These are phyloP conservation scores for Abrus pulchellus DNA, from an alignment of 306 rosid genomes.

Conservation along the genomic window DNA sequence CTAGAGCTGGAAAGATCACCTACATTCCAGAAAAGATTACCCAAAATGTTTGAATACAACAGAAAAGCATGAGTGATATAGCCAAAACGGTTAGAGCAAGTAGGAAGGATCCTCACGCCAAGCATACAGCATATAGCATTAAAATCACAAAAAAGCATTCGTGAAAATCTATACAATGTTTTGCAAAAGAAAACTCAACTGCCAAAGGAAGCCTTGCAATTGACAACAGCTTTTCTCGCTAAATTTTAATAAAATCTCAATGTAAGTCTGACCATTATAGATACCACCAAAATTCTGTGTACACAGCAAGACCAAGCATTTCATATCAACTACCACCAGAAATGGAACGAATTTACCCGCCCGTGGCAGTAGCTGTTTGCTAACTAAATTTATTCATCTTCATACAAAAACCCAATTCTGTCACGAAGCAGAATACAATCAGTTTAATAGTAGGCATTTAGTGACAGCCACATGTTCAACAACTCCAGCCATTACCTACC, in stretches of 20 bases:
- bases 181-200: constrained; percentile 33
- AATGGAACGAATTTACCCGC: constrained; percentile 14
- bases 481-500: not conserved
- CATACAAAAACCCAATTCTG: not conserved
- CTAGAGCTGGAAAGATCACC: constrained; percentile 98
- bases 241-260: not conserved
- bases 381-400: constrained; percentile 21
- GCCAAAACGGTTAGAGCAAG: constrained; percentile 7
- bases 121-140: constrained; percentile 38
- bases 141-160: constrained; percentile 19
- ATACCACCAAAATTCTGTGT: not conserved
- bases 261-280: not conserved
- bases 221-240: constrained; percentile 46
- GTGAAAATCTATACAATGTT: constrained; percentile 22
- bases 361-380: constrained; percentile 1
- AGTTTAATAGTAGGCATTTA: constrained; percentile 17
- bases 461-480: constrained; percentile 19
- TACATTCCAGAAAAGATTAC: constrained; percentile 54
- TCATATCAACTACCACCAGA: constrained; percentile 31
- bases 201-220: constrained; percentile 14
- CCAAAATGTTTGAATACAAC: constrained; percentile 40
- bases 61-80: constrained; percentile 37
- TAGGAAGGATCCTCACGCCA: not conserved
- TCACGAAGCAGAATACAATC: constrained; percentile 36
- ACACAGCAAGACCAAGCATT: constrained; percentile 21